A percentile compares a stretch with the other conserved stretches of the same genome.
Conservation (phyloP, 2,329 filamentous ascomycete species). For the Penicillium freii region DNA sequence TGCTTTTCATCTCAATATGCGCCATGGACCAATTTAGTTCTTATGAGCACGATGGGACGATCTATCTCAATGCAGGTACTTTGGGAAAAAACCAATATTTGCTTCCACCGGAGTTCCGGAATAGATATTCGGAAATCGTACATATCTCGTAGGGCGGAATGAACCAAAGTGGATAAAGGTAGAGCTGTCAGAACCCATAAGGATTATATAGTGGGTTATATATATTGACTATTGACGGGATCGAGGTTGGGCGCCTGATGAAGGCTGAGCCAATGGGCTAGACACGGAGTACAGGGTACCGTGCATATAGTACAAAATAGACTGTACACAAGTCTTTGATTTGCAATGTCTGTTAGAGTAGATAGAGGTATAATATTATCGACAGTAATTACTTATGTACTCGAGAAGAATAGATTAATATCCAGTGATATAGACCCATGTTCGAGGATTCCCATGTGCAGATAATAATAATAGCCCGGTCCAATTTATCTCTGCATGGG, state of each 20-base stretch:
- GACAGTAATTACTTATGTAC: not conserved
- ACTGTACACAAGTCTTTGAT: not conserved
- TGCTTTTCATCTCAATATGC: not conserved
- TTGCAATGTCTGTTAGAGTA: not conserved
- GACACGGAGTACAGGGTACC: not conserved
- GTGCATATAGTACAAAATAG: not conserved
- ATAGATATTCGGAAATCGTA: not conserved
- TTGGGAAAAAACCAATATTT: not conserved
- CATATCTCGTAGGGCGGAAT: not conserved
- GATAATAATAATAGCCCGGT: conserved; percentile 1
- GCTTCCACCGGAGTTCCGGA: not conserved
- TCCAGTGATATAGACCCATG: not conserved
- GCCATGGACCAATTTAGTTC: not conserved
- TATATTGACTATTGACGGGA: conserved; percentile 1
- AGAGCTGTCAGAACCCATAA: conserved; percentile 8
- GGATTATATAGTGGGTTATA: not conserved
- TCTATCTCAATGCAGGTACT: not conserved
- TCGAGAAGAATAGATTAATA: not conserved
- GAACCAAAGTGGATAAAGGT: not conserved
- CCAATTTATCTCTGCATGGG: conserved; percentile 4
- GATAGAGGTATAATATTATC: not conserved
- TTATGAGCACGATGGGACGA: not conserved
- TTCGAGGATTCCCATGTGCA: not conserved
- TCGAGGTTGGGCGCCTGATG: conserved; percentile 1
- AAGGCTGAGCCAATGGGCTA: conserved; percentile 1